Conservation (phyloP, 108 stramenopile genomes). For the Heterococcus sp. region DNA sequence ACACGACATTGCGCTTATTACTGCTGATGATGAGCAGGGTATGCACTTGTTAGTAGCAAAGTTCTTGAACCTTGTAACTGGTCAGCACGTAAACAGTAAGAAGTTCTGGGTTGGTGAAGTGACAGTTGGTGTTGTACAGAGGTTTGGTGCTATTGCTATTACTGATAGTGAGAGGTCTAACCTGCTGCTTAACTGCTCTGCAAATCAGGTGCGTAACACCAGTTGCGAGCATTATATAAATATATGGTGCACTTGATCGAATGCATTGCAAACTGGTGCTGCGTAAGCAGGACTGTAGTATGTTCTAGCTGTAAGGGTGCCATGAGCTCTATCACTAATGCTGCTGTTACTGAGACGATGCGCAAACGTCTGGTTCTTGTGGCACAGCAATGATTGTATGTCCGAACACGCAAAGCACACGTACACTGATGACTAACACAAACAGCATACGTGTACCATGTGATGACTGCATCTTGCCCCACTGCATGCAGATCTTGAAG, state of each 20-base stretch:
- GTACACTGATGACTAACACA: background rate
- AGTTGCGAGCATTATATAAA: no score
- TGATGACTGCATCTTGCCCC: no score
- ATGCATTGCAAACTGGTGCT: no score
- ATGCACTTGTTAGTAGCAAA: conserved; percentile 39
- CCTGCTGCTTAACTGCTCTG: conserved; percentile 7
- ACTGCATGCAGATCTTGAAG: background rate
- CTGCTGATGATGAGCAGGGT: conserved; percentile 6
- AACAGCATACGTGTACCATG: background rate
- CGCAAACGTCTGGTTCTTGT: background rate
- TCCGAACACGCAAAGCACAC: no score
- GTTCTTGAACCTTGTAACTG: conserved; percentile 49
- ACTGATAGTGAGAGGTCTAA: conserved; percentile 11
- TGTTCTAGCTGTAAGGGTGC: no score
- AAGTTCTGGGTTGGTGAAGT: conserved; percentile 39
- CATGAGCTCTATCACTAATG: no score
- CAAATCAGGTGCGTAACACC: background rate
- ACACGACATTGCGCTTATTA: no score
- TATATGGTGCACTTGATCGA: no score
- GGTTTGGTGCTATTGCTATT: conserved; percentile 22
- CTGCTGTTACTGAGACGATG: background rate
- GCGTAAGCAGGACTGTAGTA: no score
- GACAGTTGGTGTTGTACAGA: conserved; percentile 5
- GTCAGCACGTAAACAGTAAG: conserved; percentile 11
- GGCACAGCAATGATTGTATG: no score